Evolutionary conservation across 108 stramenopile species (phyloP).

Genomic region (Fistulifera pelliculosa): DNA sequence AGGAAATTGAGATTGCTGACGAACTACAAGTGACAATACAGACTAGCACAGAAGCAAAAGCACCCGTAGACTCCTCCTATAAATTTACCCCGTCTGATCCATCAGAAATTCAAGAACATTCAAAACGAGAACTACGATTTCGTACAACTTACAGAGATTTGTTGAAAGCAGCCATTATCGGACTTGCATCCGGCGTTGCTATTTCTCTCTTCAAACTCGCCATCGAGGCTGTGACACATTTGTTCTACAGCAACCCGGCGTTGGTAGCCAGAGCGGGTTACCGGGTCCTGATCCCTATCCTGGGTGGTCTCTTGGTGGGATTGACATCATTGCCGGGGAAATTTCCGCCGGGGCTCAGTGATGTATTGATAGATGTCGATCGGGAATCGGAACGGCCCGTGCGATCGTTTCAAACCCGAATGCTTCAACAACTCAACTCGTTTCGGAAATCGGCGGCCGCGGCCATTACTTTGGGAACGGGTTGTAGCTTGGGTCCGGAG

Average conservation of each 20-base stretch:
- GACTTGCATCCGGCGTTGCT: conserved; percentile 41
- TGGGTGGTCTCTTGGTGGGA: conserved; percentile 56
- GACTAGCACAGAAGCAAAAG: too few relatives aligned
- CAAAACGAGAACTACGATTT: not conserved
- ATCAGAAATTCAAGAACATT: too few relatives aligned
- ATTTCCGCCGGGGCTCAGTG: conserved; percentile 59
- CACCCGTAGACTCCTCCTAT: too few relatives aligned
- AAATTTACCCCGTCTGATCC: too few relatives aligned
- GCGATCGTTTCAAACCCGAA: not conserved
- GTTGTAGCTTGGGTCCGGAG: conserved; percentile 89
- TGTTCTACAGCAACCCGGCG: conserved; percentile 27
- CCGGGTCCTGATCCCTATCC: conserved; percentile 28
- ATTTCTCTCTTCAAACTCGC: conserved; percentile 65
- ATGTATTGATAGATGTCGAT: conserved; percentile 59
- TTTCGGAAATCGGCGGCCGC: conserved; percentile 71
- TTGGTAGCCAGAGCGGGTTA: conserved; percentile 2
- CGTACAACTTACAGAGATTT: not conserved
- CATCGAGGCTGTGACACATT: conserved; percentile 42
- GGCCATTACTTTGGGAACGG: conserved; percentile 80
- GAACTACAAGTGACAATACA: too few relatives aligned
- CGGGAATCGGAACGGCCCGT: conserved; percentile 4
- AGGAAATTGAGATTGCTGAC: too few relatives aligned
- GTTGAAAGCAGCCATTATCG: conserved; percentile 39
- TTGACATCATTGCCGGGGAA: conserved; percentile 33
- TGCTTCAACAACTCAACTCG: conserved; percentile 21